A percentile compares a stretch with the other conserved stretches of the same genome.
Conservation (phyloP, 2,329 filamentous ascomycete genomes). For the Fusarium aywerte region DNA sequence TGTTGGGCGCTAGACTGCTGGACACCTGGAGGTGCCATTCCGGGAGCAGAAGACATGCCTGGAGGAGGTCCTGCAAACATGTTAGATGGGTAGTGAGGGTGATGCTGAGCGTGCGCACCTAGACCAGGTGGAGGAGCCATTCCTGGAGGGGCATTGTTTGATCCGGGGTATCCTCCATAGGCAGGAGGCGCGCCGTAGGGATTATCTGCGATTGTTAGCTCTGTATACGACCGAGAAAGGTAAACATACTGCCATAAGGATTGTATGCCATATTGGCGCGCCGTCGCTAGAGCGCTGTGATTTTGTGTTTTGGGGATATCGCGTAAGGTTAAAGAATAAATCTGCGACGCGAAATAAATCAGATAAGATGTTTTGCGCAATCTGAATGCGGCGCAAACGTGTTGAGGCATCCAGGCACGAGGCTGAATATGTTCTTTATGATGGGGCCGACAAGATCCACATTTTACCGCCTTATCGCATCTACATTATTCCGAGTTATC, state of each 20-base stretch:
- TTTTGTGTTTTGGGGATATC: neutral
- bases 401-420: slow-evolving; percentile 40
- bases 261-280: slow-evolving; percentile 65
- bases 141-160: slow-evolving; percentile 66
- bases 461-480: slow-evolving; percentile 39
- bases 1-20: slow-evolving; percentile 78
- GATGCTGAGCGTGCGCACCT: slow-evolving; percentile 65
- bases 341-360: slow-evolving; percentile 2
- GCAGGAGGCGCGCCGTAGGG: slow-evolving; percentile 80
- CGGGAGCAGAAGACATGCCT: slow-evolving; percentile 83
- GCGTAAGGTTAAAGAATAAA: neutral
- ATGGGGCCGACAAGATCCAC: slow-evolving; percentile 38
- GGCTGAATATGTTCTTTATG: slow-evolving; percentile 44
- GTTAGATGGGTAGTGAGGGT: slow-evolving; percentile 28
- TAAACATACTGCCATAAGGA: slow-evolving; percentile 65
- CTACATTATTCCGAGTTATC: slow-evolving; percentile 48
- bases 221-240: neutral
- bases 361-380: slow-evolving; percentile 16
- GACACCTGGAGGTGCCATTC: slow-evolving; percentile 81
- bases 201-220: slow-evolving; percentile 49
- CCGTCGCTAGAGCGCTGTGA: slow-evolving; percentile 19
- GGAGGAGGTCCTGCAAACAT: slow-evolving; percentile 72
- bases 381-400: slow-evolving; percentile 32
- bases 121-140: slow-evolving; percentile 84
- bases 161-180: slow-evolving; percentile 76